Evolutionary conservation across 2,329 filamentous ascomycete genomes (phyloP).

Genomic region (Trichophyton rubrum): DNA sequence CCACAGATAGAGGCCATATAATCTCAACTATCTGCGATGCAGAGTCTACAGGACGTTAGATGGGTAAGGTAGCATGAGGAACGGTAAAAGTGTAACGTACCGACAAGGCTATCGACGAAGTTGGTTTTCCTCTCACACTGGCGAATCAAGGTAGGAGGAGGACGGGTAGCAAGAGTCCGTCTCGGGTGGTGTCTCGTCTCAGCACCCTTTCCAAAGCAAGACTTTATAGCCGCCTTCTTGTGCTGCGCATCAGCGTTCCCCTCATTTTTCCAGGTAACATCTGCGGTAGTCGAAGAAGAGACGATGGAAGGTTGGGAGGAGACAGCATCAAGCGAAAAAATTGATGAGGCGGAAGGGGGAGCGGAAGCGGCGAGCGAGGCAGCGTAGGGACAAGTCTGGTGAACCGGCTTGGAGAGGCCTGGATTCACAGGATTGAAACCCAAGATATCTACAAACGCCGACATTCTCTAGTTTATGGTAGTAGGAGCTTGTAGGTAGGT

Average conservation of each 20-base stretch:
- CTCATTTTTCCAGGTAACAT: conserved; percentile 37
- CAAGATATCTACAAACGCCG: conserved; percentile 32
- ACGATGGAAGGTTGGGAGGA: conserved; percentile 55
- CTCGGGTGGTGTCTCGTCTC: conserved; percentile 31
- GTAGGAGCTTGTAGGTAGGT: no score
- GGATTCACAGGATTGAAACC: conserved; percentile 31
- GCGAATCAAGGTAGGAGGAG: conserved; percentile 64
- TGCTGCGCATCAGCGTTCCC: conserved; percentile 17
- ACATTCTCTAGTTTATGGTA: conserved; percentile 23
- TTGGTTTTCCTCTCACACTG: conserved; percentile 86
- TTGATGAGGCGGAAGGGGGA: conserved; percentile 63
- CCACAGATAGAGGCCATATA: conserved; percentile 87
- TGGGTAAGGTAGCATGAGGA: conserved; percentile 20
- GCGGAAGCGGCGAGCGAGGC: conserved; percentile 61
- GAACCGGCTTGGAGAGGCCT: conserved; percentile 23
- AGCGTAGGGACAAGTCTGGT: conserved; percentile 41
- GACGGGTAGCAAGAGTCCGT: conserved; percentile 43
- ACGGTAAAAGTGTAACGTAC: conserved; percentile 52
- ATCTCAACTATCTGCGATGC: conserved; percentile 94
- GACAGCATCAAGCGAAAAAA: conserved; percentile 56
- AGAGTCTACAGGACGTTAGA: conserved; percentile 55
- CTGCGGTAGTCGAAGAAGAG: conserved; percentile 48
- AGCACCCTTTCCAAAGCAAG: not conserved
- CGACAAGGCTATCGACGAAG: conserved; percentile 94
- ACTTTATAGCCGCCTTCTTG: conserved; percentile 14